Percentiles rank a stretch among this genome's conserved stretches.
Evolutionary conservation across 202 grass and related monocot genomes (phyloP).

Genomic region (Schoenoplectus tabernaemontani): DNA sequence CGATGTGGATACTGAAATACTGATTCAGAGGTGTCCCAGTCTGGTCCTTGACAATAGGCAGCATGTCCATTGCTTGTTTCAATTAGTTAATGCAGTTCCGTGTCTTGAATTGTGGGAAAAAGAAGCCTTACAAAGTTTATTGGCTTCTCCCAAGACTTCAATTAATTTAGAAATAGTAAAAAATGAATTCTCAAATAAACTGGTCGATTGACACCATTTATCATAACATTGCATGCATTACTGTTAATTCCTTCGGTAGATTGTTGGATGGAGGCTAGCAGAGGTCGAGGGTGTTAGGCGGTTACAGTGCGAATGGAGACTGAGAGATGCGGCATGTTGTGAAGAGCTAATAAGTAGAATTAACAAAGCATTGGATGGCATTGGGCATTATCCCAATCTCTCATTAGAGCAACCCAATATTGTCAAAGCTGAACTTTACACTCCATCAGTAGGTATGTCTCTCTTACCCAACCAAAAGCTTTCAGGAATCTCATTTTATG

Average conservation of each 20-base stretch:
- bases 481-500: neutral
- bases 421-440: constrained; percentile 56
- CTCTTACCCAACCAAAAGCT: too few species aligned
- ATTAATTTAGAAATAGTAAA: neutral
- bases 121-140: neutral
- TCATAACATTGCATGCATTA: neutral
- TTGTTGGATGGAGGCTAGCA: constrained; percentile 68
- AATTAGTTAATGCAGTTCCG: neutral
- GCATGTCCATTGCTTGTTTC: neutral
- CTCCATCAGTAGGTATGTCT: constrained; percentile 44
- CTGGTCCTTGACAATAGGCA: neutral
- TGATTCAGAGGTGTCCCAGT: neutral
- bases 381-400: constrained; percentile 45
- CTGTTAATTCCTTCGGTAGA: constrained; percentile 23
- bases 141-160: neutral
- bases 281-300: constrained; percentile 19
- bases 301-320: constrained; percentile 73
- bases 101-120: too few species aligned
- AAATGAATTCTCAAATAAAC: neutral
- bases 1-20: neutral
- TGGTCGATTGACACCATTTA: neutral
- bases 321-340: constrained; percentile 52
- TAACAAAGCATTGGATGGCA: constrained; percentile 32
- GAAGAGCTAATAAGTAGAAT: constrained; percentile 61
- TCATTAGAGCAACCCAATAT: constrained; percentile 43